Percentiles rank a stretch among this genome's conserved stretches.
Conservation (phyloP, 495 filamentous ascomycete genomes). For the Penicillium turbatum region DNA sequence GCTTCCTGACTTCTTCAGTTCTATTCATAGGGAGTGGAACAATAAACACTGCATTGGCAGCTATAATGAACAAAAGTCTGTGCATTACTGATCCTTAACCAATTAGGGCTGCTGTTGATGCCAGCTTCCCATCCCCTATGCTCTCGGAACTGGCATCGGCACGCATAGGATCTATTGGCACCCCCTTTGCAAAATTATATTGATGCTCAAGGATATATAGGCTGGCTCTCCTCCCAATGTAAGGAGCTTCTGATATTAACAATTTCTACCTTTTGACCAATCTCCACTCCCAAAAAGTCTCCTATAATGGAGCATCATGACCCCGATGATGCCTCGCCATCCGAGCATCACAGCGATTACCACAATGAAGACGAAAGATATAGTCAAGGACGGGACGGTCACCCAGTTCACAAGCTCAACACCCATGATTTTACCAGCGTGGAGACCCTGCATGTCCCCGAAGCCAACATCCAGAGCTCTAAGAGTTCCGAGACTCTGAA, state of each 20-base stretch:
- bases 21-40: conserved; percentile 2
- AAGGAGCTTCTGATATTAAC: background rate
- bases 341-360: conserved; percentile 2
- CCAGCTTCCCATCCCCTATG: background rate
- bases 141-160: conserved; percentile 2
- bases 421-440: conserved; percentile 8
- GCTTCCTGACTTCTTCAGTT: background rate
- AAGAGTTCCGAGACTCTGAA: conserved; percentile 17
- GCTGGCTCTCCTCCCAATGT: background rate
- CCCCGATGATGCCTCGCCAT: conserved; percentile 2
- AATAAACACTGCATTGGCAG: background rate
- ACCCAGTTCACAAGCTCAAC: background rate
- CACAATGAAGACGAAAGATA: background rate
- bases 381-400: background rate
- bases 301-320: conserved; percentile 9
- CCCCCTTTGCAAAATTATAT: background rate
- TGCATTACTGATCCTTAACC: background rate
- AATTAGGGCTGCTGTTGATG: background rate
- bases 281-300: conserved; percentile 11
- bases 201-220: conserved; percentile 9
- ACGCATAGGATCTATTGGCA: background rate
- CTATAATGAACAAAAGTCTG: background rate
- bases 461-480: conserved; percentile 12
- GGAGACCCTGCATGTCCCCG: conserved; percentile 11
- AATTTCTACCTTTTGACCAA: background rate